Evolutionary conservation across 768 basidiomycete genomes (phyloP), one percentile per base, ranked within the genome.

Genomic region (Termitomyces sp.): DNA sequence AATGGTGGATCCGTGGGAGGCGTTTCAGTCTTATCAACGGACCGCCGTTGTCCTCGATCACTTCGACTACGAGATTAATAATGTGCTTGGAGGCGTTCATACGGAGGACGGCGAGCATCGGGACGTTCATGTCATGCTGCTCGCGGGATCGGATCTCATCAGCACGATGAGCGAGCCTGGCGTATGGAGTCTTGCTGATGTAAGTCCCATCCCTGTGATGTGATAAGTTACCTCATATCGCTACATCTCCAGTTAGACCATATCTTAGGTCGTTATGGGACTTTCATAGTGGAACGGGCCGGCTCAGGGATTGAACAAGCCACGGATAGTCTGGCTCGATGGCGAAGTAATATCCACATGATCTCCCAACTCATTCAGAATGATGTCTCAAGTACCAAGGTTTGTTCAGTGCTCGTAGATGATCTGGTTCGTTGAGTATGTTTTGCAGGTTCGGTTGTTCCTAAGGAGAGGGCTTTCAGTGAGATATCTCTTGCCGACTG

Each of bases 1-100:
- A 44, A 98, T 97, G 94, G 89, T 98, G 43, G 97, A 99, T 68
- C 79, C 94, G 19, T 99, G 95, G 95, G 97, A 99, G 72, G 94
- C 95, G 14, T 88, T 91, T 69, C 95, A 94, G 71, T 77, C 83
- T 46, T 99, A 99, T 76, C 91, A 94, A 66, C 89, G 94, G 60
- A 99, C 97, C 1, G 97, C 97, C 39, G 85, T 98, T 55, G 97
- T 99, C 53, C 82, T 99, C 55, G 95, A 98, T 70, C 97, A 99
- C 68, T 95, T 98, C 68, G 91, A 98, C 68, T 81, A 94, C 67
- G 88, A 96, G 75, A 85, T 99, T 66, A 99, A 99, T 72, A 85
- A 81, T 6, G 78, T 86, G 39, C 74, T 87, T 23, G 93, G 94
- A 5, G 96, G 94, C 45, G 83, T 92, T 30, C 74, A 76, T 23